A percentile compares a stretch with the other conserved stretches of the same genome.
Evolutionary conservation across 805 yeast species (phyloP).

Genomic region (Tetrapisispora nanseiensis): DNA sequence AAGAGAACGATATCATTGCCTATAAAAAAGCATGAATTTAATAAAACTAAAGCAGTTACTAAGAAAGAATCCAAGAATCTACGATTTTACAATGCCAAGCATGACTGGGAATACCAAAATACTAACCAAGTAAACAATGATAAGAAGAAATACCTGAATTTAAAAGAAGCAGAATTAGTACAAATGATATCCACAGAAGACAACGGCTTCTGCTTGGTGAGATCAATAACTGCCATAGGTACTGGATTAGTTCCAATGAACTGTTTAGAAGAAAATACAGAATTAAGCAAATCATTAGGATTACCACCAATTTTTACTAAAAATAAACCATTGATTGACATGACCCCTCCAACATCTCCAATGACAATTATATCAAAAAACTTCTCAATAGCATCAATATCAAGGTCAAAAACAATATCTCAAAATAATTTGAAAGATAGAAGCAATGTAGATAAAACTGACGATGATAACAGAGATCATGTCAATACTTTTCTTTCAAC

Average conservation of each 20-base stretch:
- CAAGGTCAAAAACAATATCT: constrained; percentile 6
- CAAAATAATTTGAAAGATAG: background rate
- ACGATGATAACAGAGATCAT: constrained; percentile 1
- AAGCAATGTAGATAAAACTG: background rate
- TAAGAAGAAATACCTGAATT: background rate
- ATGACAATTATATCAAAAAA: constrained; percentile 11
- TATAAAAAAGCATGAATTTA: background rate
- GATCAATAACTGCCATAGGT: constrained; percentile 10
- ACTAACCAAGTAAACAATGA: background rate
- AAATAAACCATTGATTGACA: constrained; percentile 1
- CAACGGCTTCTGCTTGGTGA: constrained; percentile 8
- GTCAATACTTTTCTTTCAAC: constrained; percentile 1
- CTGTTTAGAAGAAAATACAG: constrained; percentile 7
- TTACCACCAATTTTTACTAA: constrained; percentile 2
- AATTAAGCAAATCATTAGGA: constrained; percentile 2
- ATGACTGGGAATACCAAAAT: background rate
- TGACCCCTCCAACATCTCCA: constrained; percentile 17
- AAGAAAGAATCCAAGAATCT: constrained; percentile 1
- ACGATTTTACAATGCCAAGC: background rate
- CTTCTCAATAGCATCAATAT: constrained; percentile 9
- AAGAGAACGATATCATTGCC: constrained; percentile 3
- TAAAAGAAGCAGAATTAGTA: constrained; percentile 4
- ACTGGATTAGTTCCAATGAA: constrained; percentile 10
- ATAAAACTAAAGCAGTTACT: background rate
- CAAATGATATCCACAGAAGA: constrained; percentile 10